Evolutionary conservation across 2,329 filamentous ascomycete species (phyloP), one percentile per base, ranked within the genome.

Genomic region (Botryotinia convoluta): DNA sequence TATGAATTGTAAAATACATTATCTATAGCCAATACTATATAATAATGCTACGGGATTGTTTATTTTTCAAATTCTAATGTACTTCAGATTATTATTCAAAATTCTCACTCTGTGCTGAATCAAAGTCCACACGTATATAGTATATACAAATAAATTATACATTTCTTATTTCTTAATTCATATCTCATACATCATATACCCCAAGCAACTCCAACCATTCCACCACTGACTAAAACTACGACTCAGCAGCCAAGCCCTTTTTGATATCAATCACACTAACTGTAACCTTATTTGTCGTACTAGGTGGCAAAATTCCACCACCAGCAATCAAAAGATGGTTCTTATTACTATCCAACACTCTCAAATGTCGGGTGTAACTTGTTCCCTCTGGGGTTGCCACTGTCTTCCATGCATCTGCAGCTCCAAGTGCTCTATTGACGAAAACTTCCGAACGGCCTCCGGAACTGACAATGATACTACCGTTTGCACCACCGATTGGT

Each of bases 271-370:
- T 78, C 29, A 81, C 80, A 74, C 77, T 80, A 10, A 79, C 78
- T 16, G 79, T 79, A 22, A 81, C 75, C 29, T 64, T 78, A 57
- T 81, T 81, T 4, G 78, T 78, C 2, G 76, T 79, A 44, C 74
- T 76, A 29, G 79, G 79, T 2, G 78, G 79, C 29, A 81, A 73
- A 7, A 69, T n/a, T 14, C 80, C 80, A 48, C 73, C 80, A 2
- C 80, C 80, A 64, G 78, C 76, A 59, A 81, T 79, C 16, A 81
- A 71, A 54, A 81, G 72, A 72, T 78, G 77, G 48, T 81, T 77
- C 4, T 75, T 73, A 67, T 79, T 76, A 20, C 71, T 61, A 59
- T 76, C 69, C n/a, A 80, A 68, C 4, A 81, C 79, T 39, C 80
- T 77, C 73, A 81, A 69, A 72, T 79, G 78, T 35, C 80, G 69